Percentiles rank a stretch among this genome's conserved stretches.
Evolutionary conservation across 495 filamentous ascomycete genomes (phyloP).

Genomic region (Pyronema omphalodes): DNA sequence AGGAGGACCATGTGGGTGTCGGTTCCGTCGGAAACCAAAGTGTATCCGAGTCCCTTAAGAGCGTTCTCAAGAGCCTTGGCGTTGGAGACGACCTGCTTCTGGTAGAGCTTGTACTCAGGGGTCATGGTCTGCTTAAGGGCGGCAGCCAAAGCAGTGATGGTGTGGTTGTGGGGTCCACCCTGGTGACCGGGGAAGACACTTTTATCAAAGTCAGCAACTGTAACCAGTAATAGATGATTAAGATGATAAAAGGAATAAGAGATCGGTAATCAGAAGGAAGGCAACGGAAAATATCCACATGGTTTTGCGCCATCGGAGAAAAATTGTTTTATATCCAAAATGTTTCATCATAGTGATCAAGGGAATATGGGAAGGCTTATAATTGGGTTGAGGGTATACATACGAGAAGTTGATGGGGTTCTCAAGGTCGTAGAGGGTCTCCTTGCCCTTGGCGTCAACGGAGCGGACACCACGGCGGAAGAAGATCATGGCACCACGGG

Average conservation of each 20-base stretch:
- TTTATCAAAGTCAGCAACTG: background rate
- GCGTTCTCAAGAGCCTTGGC: constrained; percentile 73
- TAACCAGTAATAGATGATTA: background rate
- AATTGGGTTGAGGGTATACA: background rate
- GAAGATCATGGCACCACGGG: constrained; percentile 99
- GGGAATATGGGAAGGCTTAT: background rate
- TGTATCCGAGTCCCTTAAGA: constrained; percentile 69
- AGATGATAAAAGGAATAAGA: background rate
- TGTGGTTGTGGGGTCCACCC: constrained; percentile 99
- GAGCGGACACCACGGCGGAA: constrained; percentile 90
- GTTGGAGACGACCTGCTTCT: constrained; percentile 79
- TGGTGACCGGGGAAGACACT: constrained; percentile 95
- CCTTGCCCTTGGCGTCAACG: constrained; percentile 79
- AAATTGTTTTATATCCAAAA: constrained; percentile 7
- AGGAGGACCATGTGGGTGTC: constrained; percentile 98
- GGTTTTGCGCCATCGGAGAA: constrained; percentile 7
- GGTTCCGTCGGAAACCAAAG: constrained; percentile 87
- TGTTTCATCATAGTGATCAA: constrained; percentile 6
- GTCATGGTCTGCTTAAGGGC: constrained; percentile 87
- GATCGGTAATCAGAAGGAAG: constrained; percentile 6
- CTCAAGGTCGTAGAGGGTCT: constrained; percentile 85
- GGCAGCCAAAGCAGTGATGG: constrained; percentile 93
- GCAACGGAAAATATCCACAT: constrained; percentile 9
- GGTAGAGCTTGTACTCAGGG: constrained; percentile 91
- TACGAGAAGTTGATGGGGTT: constrained; percentile 73